A percentile compares a stretch with the other conserved stretches of the same genome.
These are phyloP conservation scores for Metarhizium brunneum DNA, from an alignment of 2,329 filamentous ascomycete genomes.

Conservation along the genomic window DNA sequence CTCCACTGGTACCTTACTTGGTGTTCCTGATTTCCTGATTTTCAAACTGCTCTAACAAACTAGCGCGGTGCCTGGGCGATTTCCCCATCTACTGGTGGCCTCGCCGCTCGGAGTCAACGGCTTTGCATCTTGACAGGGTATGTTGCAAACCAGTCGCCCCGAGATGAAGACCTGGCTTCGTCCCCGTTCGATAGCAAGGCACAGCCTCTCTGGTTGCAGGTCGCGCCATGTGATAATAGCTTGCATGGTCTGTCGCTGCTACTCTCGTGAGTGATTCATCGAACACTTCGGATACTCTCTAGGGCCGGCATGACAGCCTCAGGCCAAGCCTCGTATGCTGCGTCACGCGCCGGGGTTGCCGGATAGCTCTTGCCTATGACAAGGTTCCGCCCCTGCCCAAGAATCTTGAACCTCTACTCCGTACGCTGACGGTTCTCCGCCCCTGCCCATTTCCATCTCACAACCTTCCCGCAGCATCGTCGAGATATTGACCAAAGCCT, in stretches of 20 bases:
- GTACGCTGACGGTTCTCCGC: neutral
- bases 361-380: neutral
- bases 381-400: neutral
- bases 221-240: too few relatives aligned
- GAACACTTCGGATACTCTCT: too few relatives aligned
- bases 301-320: neutral
- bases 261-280: too few relatives aligned
- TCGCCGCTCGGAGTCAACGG: too few relatives aligned
- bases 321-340: neutral
- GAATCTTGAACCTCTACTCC: neutral
- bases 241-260: too few relatives aligned
- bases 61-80: neutral
- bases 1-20: neutral
- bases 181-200: too few relatives aligned
- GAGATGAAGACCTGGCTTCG: too few relatives aligned
- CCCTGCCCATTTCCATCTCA: neutral
- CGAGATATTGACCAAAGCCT: neutral
- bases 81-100: too few relatives aligned
- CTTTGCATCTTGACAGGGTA: too few relatives aligned
- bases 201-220: too few relatives aligned
- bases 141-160: too few relatives aligned
- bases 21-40: neutral
- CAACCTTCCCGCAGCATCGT: neutral
- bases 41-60: neutral
- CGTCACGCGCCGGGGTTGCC: neutral